Conservation (phyloP, 2,329 filamentous ascomycete species). For the Sclerotinia glacialis region DNA sequence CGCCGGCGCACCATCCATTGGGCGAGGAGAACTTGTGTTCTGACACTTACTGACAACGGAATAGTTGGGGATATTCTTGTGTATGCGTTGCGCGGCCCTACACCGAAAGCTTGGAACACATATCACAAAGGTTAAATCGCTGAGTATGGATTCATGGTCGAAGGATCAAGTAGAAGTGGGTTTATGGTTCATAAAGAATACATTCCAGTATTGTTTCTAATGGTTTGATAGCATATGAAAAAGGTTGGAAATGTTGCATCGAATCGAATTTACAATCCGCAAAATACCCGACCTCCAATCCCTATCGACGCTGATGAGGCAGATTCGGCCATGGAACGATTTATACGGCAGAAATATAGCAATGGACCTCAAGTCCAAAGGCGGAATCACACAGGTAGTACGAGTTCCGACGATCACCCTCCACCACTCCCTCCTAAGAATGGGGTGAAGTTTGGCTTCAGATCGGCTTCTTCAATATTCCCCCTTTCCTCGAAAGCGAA, state of each 20-base stretch:
- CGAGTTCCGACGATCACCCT: conserved; percentile 51
- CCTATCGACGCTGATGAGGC: conserved; percentile 90
- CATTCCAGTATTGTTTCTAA: conserved; percentile 24
- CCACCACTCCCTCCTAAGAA: conserved; percentile 61
- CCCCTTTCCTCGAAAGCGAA: conserved; percentile 50
- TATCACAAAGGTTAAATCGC: conserved; percentile 96
- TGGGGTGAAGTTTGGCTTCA: conserved; percentile 60
- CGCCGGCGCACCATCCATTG: neutral
- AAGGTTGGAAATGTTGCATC: conserved; percentile 81
- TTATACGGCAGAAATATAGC: conserved; percentile 92
- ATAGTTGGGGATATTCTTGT: conserved; percentile 91
- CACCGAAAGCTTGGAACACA: conserved; percentile 97
- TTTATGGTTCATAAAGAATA: neutral
- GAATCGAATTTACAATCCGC: conserved; percentile 86
- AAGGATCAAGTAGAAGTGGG: conserved; percentile 93
- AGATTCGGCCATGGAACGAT: conserved; percentile 91
- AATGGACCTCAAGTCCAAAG: conserved; percentile 50
- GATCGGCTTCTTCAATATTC: conserved; percentile 57
- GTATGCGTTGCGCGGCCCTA: conserved; percentile 93
- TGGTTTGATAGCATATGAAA: conserved; percentile 74
- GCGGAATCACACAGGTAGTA: conserved; percentile 44
- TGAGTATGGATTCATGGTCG: conserved; percentile 98
- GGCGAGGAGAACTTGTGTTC: neutral
- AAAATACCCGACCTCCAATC: conserved; percentile 76
- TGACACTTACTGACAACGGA: conserved; percentile 29